Base-by-base conservation (phyloP, 306 rosid species). In the Macrotyloma uniflorum region DNA sequence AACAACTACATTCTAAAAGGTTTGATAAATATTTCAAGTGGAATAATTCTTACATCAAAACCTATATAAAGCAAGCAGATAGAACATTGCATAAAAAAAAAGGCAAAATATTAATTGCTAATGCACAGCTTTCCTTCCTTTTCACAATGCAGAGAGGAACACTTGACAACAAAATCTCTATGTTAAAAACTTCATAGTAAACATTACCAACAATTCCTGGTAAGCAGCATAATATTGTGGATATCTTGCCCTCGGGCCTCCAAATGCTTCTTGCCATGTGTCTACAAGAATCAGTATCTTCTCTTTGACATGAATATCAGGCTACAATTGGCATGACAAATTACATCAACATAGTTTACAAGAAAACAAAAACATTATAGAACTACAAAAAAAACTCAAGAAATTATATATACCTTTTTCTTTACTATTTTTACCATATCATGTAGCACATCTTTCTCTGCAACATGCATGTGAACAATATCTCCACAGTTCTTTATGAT, bases 201-300 rank as follows among this genome's bases (percentile, higher is more conserved):
- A 78, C 86, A 63, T 70, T 85, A 95, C 99, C 97, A 95, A 79
- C 79, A 95, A 81, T 43, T 95, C 99, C 86, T 92, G 97, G 80
- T 95, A 95, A 43, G 99, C 97, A 59, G 96, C 93, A 88, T 89
- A 92, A 65, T 90, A 93, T 59, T 95, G 99, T 67, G 99, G 99
- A 86, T 92, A 93, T 93, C 99, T 93, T 57, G 97, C 98, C 77
- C 98, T 93, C 0, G 98, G 87, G 70, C 99, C 99, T 70, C 99
- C 99, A 83, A 95, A 95, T 62, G 98, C 99, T 86, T 95, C 99
- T 95, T 95, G 98, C 98, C 99, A 95, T 46, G 98, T 95, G 85
- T 95, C 98, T 75, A 95, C 80, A 80, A 95, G 91, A 80, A 81
- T 80, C 83, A 95, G 63, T 86, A 95, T 89, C 97, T 92, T 95